A percentile compares a stretch with the other conserved stretches of the same genome.
These are phyloP conservation scores for Suhomyces xylopsoci DNA, from an alignment of 805 yeast genomes.

Conservation along the genomic window DNA sequence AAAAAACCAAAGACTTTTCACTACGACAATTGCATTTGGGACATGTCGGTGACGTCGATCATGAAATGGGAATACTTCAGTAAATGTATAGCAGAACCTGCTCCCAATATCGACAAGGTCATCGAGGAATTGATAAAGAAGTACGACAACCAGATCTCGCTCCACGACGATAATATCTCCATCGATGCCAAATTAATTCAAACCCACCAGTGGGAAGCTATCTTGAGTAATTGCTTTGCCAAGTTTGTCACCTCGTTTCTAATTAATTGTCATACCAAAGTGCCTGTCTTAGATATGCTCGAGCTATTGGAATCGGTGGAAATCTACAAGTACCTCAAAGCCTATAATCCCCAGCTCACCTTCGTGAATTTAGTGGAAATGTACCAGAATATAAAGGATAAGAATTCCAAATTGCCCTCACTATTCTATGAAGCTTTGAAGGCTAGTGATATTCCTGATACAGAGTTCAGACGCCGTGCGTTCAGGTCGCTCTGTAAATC, in stretches of 20 bases:
- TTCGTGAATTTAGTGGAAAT: constrained; percentile 16
- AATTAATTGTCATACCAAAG: constrained; percentile 30
- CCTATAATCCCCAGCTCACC: constrained; percentile 17
- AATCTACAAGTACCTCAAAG: constrained; percentile 19
- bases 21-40: constrained; percentile 26
- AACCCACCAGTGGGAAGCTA: constrained; percentile 15
- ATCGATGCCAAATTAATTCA: constrained; percentile 13
- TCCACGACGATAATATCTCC: constrained; percentile 1
- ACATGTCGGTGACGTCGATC: constrained; percentile 30
- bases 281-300: constrained; percentile 30
- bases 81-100: constrained; percentile 9
- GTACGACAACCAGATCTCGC: constrained; percentile 9
- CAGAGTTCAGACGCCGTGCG: constrained; percentile 16
- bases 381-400: constrained; percentile 3
- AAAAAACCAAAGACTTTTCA: background rate
- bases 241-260: constrained; percentile 26
- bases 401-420: constrained; percentile 10
- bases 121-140: constrained; percentile 11
- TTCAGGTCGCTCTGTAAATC: constrained; percentile 18
- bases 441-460: constrained; percentile 14
- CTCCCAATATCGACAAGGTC: constrained; percentile 9
- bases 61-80: constrained; percentile 28
- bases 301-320: constrained; percentile 29
- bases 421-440: constrained; percentile 13
- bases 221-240: constrained; percentile 15